phyloP scores from a whole-genome alignment of 306 rosid genomes.

The Dicorynia guianensis region DNA sequence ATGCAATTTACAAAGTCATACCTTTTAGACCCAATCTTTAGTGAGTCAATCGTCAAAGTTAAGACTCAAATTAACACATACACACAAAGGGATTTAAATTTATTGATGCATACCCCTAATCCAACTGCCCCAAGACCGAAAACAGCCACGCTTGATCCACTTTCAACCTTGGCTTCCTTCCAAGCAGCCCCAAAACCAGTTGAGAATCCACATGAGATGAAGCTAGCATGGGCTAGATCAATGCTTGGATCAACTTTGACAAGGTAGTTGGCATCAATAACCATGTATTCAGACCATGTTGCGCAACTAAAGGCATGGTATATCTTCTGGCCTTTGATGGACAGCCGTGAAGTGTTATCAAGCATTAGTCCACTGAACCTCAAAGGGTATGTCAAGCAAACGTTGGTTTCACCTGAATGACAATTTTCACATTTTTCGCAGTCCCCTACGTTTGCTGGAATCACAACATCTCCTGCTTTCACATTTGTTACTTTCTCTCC shows the following conservation, averaged over 20 bases:
- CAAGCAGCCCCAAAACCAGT: slow-evolving; percentile 43
- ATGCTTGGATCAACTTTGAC: slow-evolving; percentile 23
- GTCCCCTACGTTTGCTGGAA: slow-evolving; percentile 41
- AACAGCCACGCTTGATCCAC: slow-evolving; percentile 42
- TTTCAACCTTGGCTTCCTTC: not conserved
- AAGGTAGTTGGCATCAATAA: slow-evolving; percentile 30
- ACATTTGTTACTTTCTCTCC: slow-evolving; percentile 37
- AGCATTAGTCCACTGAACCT: slow-evolving; percentile 21
- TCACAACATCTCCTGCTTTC: slow-evolving; percentile 44
- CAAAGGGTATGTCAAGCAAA: slow-evolving; percentile 46
- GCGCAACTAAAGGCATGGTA: slow-evolving; percentile 44
- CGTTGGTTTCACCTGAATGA: slow-evolving; percentile 31
- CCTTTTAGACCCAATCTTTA: no score
- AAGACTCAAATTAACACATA: not conserved
- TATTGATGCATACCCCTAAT: slow-evolving; percentile 40
- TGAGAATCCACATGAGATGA: slow-evolving; percentile 52
- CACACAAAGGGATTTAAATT: not conserved
- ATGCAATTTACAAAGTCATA: no score
- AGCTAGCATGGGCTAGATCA: slow-evolving; percentile 38
- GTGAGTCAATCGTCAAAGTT: no score
- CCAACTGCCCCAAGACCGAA: slow-evolving; percentile 53
- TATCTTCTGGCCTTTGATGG: slow-evolving; percentile 22
- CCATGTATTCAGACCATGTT: slow-evolving; percentile 48
- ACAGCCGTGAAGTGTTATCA: slow-evolving; percentile 44
- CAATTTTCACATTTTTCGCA: slow-evolving; percentile 51